Percentiles rank a stretch among this genome's conserved stretches.
Evolutionary conservation across 495 filamentous ascomycete species (phyloP).

Genomic region (Penicillium parvum): DNA sequence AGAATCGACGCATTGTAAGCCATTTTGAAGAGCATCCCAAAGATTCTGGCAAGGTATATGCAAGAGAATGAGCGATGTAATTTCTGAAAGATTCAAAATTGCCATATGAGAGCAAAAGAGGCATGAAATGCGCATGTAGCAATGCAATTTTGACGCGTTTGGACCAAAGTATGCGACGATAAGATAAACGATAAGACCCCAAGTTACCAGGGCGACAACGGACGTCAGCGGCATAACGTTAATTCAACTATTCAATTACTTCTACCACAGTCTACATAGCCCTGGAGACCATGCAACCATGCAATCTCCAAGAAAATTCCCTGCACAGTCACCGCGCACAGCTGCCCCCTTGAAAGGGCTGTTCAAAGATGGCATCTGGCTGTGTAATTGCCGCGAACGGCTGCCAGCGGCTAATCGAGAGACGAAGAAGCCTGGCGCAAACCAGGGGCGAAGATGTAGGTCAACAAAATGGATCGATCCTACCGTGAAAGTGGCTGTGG

Average conservation of each 20-base stretch:
- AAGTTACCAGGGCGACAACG: constrained; percentile 25
- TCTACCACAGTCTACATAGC: neutral
- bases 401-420: constrained; percentile 55
- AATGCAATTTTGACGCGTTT: neutral
- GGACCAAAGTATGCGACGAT: neutral
- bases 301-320: constrained; percentile 21
- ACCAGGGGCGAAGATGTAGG: constrained; percentile 58
- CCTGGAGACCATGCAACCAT: constrained; percentile 7
- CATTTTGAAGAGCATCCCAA: too few relatives aligned
- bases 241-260: neutral
- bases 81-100: too few relatives aligned
- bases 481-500: neutral
- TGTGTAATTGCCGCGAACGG: constrained; percentile 63
- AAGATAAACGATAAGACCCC: constrained; percentile 8
- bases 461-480: neutral
- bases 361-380: constrained; percentile 54
- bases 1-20: too few relatives aligned
- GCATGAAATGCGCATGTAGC: too few relatives aligned
- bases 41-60: too few relatives aligned
- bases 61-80: too few relatives aligned
- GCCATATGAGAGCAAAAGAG: too few relatives aligned
- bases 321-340: constrained; percentile 25
- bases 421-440: constrained; percentile 61
- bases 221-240: neutral
- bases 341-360: constrained; percentile 46